These are phyloP conservation scores for Aspergillus novoparasiticus DNA, from an alignment of 2,329 filamentous ascomycete genomes.

Conservation along the genomic window DNA sequence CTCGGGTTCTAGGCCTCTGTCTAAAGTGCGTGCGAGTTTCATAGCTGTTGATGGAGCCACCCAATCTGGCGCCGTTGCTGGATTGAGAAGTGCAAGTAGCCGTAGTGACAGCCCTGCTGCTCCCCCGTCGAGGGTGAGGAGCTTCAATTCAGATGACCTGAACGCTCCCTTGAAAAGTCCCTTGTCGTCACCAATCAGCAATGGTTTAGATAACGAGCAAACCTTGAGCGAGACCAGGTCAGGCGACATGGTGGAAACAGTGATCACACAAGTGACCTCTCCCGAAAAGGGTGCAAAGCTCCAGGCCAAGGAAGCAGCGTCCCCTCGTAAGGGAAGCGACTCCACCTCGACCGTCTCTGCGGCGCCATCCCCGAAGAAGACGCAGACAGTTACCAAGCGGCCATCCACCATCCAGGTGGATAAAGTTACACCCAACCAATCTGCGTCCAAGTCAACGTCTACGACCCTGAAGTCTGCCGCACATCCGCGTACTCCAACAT, in stretches of 20 bases:
- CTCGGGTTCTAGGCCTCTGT: conserved; percentile 61
- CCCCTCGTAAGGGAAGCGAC: conserved; percentile 21
- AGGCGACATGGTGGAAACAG: not conserved
- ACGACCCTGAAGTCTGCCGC: conserved; percentile 24
- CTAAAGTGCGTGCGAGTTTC: conserved; percentile 75
- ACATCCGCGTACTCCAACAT: conserved; percentile 23
- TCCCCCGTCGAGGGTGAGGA: conserved; percentile 31
- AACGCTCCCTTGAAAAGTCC: conserved; percentile 34
- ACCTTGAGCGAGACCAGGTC: conserved; percentile 6
- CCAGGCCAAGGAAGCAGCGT: conserved; percentile 11
- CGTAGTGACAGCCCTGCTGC: conserved; percentile 35
- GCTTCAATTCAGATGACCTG: conserved; percentile 33
- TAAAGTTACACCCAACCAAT: conserved; percentile 23
- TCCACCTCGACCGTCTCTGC: conserved; percentile 13
- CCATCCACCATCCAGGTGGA: conserved; percentile 34
- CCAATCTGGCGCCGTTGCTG: conserved; percentile 44
- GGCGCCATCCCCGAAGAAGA: conserved; percentile 21
- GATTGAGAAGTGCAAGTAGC: conserved; percentile 45
- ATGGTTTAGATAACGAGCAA: conserved; percentile 21
- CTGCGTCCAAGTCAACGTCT: conserved; percentile 24
- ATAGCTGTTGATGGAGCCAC: conserved; percentile 65
- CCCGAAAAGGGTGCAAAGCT: not conserved
- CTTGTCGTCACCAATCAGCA: conserved; percentile 30
- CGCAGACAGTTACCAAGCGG: conserved; percentile 33
- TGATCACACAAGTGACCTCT: not conserved